A percentile compares a stretch with the other conserved stretches of the same genome.
Evolutionary conservation across 345 rosid species (phyloP).

Genomic region (Geranium brycei): DNA sequence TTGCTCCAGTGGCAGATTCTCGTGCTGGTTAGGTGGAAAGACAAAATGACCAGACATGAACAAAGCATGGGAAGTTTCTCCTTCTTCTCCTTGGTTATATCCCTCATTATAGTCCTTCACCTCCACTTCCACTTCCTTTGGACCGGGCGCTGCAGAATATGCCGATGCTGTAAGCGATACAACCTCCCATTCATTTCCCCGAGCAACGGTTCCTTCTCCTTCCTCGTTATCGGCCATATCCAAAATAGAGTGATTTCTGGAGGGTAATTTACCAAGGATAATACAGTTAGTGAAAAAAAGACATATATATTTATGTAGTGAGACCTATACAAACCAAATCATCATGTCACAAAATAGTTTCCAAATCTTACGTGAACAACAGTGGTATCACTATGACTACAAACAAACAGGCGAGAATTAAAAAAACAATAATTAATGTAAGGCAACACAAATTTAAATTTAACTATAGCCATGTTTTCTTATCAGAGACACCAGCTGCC

Average conservation of each 20-base stretch:
- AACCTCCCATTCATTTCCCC: constrained; percentile 90
- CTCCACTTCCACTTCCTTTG: constrained; percentile 32
- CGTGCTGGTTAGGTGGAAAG: constrained; percentile 59
- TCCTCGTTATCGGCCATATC: constrained; percentile 52
- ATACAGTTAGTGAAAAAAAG: not conserved
- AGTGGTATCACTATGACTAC: not conserved
- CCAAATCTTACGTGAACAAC: not conserved
- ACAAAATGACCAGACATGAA: constrained; percentile 74
- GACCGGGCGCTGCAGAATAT: constrained; percentile 86
- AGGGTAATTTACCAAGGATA: not conserved
- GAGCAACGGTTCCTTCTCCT: constrained; percentile 25
- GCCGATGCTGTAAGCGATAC: constrained; percentile 86
- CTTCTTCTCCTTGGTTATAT: constrained; percentile 20
- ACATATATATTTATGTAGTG: too few species aligned
- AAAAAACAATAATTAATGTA: not conserved
- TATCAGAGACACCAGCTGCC: too few species aligned
- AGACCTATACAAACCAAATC: not conserved
- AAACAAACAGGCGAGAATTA: not conserved
- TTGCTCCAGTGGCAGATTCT: constrained; percentile 39
- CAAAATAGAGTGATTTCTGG: not conserved
- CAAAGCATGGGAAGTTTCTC: constrained; percentile 50
- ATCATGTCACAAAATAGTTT: too few species aligned
- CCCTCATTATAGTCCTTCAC: constrained; percentile 24
- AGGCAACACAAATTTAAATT: not conserved
- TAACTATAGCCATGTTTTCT: not conserved